Evolutionary conservation across 78 protist genomes (phyloP).

Genomic region (Cavenderia fasciculata): DNA sequence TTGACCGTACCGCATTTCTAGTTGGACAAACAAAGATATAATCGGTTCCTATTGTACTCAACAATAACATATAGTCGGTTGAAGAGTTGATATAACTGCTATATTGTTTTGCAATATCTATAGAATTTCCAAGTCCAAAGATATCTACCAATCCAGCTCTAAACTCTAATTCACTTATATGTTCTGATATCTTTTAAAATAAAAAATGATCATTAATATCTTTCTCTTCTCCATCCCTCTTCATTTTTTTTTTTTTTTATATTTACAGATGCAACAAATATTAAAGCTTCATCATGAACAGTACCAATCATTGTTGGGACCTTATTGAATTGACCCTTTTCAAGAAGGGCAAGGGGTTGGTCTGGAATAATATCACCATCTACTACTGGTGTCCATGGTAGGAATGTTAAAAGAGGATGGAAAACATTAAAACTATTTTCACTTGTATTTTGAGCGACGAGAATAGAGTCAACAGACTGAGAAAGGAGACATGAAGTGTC

Average conservation of each 20-base stretch:
- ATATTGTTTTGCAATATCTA: too few species aligned
- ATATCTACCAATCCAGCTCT: constrained; percentile 39
- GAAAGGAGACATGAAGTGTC: constrained; percentile 12
- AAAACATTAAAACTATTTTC: not conserved
- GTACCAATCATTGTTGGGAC: constrained; percentile 71
- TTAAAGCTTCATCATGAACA: constrained; percentile 38
- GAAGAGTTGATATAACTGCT: constrained; percentile 1
- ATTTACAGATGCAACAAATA: constrained; percentile 56
- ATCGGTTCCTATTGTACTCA: constrained; percentile 44
- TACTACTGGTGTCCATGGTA: constrained; percentile 73
- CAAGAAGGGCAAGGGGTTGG: constrained; percentile 59
- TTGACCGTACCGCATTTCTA: constrained; percentile 32
- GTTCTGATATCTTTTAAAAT: constrained; percentile 15
- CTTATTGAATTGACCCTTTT: constrained; percentile 54
- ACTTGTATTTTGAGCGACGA: constrained; percentile 9
- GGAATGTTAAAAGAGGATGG: constrained; percentile 24
- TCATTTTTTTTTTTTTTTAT: too few species aligned
- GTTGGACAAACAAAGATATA: constrained; percentile 75
- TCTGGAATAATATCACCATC: constrained; percentile 56
- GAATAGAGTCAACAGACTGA: constrained; percentile 6
- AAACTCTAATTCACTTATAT: constrained; percentile 22
- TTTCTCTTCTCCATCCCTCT: not conserved
- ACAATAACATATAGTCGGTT: constrained; percentile 1
- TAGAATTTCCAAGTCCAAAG: constrained; percentile 11
- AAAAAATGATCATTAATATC: not conserved